Evolutionary conservation across 805 yeast species (phyloP), one percentile per base, ranked within the genome.

Genomic region (Saturnispora dispora): DNA sequence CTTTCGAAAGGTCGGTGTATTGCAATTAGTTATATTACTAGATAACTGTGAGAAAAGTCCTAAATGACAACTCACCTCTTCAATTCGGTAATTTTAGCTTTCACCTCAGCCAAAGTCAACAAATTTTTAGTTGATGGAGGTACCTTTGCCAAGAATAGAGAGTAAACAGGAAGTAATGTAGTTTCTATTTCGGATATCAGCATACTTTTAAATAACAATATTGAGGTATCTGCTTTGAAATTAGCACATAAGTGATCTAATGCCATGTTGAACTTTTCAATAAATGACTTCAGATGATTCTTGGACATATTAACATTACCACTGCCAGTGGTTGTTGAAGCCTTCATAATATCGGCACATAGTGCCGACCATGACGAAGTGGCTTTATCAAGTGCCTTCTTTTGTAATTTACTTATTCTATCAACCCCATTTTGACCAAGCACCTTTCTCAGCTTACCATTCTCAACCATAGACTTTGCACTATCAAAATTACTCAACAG

Each of bases 101-200:
- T 49, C 9, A 49, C 48, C 27, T 49, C 52, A 27, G 33, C 39
- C n/a, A 44, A 27, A 5, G 52, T 49, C 37, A 43, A 27, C 27
- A 86, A 77, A 59, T 86, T 84, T 71, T 85, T 86, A 46, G 76
- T 73, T 22, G 89, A 81, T 28, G 69, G 70, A 4, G 78, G 77
- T 59, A 86, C 82, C 64, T 86, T 85, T 58, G 85, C 88, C 65
- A 87, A 83, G 63, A 91, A 85, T 60, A 93, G 81, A 61, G 83
- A 82, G 68, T 91, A 91, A 50, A 91, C 78, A 13, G 96, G 96
- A 53, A 81, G 74, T 10, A 65, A 46, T 48, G 93, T 82, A 57
- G 88, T 79, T 35, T 82, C 82, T 60, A 85, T 83, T 60, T 91
- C 97, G 50, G 79, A 78, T 15, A 79, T 74, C 58, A 93, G 69